phyloP scores from a whole-genome alignment of 345 rosid species.

The Moricandia moricandioides region DNA sequence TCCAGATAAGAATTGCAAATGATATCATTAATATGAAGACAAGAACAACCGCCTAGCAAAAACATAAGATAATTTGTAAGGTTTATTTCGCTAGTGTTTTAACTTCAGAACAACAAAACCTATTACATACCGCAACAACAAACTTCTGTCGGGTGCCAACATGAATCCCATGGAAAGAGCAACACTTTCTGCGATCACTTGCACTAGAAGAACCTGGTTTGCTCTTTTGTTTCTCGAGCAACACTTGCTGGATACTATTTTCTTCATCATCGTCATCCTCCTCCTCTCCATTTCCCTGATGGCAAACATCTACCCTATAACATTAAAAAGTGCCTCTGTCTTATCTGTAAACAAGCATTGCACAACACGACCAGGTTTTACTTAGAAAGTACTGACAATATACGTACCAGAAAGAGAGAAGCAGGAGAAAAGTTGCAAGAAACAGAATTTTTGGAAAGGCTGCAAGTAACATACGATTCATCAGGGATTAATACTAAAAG shows the following conservation, averaged over 20 bases:
- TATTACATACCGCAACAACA: conserved; percentile 48
- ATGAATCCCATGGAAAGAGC: conserved; percentile 46
- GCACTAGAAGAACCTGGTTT: conserved; percentile 37
- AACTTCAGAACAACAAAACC: neutral
- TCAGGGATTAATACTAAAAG: conserved; percentile 2
- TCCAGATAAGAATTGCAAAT: conserved; percentile 56
- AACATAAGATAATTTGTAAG: neutral
- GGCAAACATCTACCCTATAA: conserved; percentile 77
- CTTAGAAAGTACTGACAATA: neutral
- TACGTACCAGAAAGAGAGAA: conserved; percentile 62
- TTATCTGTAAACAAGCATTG: neutral
- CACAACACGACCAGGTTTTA: neutral
- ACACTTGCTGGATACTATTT: conserved; percentile 38
- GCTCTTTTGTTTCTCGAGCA: conserved; percentile 44
- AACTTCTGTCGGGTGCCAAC: conserved; percentile 60
- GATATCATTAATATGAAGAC: conserved; percentile 49
- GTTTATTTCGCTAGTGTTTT: neutral
- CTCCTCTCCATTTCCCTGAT: conserved; percentile 57
- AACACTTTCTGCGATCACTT: conserved; percentile 44
- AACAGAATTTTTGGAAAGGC: conserved; percentile 57
- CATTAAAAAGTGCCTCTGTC: conserved; percentile 21
- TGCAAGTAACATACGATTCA: conserved; percentile 34
- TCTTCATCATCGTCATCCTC: conserved; percentile 46
- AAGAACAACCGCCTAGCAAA: conserved; percentile 44
- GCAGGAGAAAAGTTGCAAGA: conserved; percentile 60